A percentile compares a stretch with the other conserved stretches of the same genome.
phyloP scores from a whole-genome alignment of 2,329 filamentous ascomycete species.

The Botrytis elliptica region DNA sequence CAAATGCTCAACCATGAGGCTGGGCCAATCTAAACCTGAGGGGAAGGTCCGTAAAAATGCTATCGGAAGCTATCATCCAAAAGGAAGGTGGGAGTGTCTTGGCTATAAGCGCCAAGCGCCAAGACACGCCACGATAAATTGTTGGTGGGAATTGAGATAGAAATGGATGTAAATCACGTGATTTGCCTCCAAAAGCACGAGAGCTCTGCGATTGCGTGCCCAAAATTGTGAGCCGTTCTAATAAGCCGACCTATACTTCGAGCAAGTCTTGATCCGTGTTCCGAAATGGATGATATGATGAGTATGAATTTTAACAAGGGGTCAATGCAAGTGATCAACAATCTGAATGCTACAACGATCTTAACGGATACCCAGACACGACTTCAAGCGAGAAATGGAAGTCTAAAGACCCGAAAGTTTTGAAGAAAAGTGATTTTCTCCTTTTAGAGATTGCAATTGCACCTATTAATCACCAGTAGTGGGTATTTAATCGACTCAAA shows the following conservation, averaged over 20 bases:
- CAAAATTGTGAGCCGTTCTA: not conserved
- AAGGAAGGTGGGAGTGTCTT: conserved; percentile 14
- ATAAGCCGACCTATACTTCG: not conserved
- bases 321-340: not conserved
- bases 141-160: not conserved
- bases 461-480: not conserved
- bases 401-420: not conserved
- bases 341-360: not conserved
- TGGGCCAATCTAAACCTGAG: conserved; percentile 12
- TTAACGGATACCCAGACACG: not conserved
- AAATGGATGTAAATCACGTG: not conserved
- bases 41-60: conserved; percentile 6
- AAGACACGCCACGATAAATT: conserved; percentile 7
- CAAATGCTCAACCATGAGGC: not conserved
- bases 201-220: not conserved
- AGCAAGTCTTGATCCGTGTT: not conserved
- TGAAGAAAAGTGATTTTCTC: not conserved
- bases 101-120: conserved; percentile 13
- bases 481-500: not conserved
- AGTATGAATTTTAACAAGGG: not conserved
- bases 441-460: not conserved
- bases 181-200: not conserved
- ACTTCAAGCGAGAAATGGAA: not conserved
- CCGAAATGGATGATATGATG: not conserved
- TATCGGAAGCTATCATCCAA: conserved; percentile 13